Evolutionary conservation across 2,329 filamentous ascomycete species (phyloP).

Genomic region (Harringtonia lauricola): DNA sequence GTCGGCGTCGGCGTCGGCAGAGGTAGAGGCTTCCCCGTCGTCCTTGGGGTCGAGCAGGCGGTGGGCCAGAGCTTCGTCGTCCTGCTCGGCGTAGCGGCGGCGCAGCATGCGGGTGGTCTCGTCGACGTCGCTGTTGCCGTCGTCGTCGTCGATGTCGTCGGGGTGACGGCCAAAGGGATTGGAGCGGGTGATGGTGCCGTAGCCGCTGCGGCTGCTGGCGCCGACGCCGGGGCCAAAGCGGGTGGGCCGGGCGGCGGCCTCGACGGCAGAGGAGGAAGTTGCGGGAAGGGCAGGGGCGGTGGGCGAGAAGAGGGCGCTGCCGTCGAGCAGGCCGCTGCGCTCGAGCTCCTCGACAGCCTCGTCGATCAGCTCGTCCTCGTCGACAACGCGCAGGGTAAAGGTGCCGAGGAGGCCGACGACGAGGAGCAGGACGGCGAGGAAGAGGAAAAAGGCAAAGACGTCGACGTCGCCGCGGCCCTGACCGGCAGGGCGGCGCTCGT

Average conservation of each 20-base stretch:
- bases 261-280: background rate
- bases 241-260: slow-evolving; percentile 2
- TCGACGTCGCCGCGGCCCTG: slow-evolving; percentile 46
- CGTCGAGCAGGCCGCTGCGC: slow-evolving; percentile 69
- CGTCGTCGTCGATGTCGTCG: slow-evolving; percentile 1
- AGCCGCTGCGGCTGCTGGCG: slow-evolving; percentile 1
- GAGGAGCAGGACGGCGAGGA: slow-evolving; percentile 63
- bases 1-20: no score
- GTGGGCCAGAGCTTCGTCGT: slow-evolving; percentile 4
- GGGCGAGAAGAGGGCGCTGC: slow-evolving; percentile 60
- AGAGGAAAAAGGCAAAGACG: slow-evolving; percentile 82
- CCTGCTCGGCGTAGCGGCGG: background rate
- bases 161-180: slow-evolving; percentile 3
- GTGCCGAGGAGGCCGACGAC: slow-evolving; percentile 61
- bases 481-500: slow-evolving; percentile 43
- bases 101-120: slow-evolving; percentile 5
- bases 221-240: slow-evolving; percentile 8
- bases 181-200: slow-evolving; percentile 9
- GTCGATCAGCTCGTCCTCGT: slow-evolving; percentile 80
- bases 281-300: slow-evolving; percentile 22
- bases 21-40: slow-evolving; percentile 7
- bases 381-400: slow-evolving; percentile 65
- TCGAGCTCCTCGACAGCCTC: slow-evolving; percentile 87
- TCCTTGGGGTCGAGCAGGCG: slow-evolving; percentile 11
- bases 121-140: slow-evolving; percentile 6